Evolutionary conservation across 2,329 filamentous ascomycete species (phyloP).

Genomic region (Leptographium procerum): DNA sequence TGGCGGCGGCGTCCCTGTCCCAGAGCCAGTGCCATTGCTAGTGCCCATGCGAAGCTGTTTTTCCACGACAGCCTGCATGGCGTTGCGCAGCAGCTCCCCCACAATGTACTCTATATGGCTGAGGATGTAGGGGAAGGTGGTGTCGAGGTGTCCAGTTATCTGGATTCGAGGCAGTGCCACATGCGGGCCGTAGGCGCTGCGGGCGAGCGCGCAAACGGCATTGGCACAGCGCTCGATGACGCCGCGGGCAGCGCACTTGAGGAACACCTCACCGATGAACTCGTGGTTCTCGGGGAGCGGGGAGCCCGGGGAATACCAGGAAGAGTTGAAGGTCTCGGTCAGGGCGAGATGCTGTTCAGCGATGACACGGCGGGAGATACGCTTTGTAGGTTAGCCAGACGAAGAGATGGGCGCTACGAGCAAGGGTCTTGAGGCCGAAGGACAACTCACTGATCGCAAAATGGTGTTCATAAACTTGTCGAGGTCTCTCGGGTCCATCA

Average conservation of each 20-base stretch:
- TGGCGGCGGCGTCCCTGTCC: conserved; percentile 47
- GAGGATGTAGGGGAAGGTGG: conserved; percentile 91
- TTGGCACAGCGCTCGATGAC: conserved; percentile 75
- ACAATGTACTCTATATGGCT: conserved; percentile 96
- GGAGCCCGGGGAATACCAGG: conserved; percentile 77
- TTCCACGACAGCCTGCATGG: conserved; percentile 84
- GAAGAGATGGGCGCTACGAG: background rate
- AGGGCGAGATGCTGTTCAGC: conserved; percentile 94
- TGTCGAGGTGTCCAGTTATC: conserved; percentile 73
- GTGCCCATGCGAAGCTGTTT: conserved; percentile 35
- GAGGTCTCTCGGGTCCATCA: conserved; percentile 70
- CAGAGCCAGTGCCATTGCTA: background rate
- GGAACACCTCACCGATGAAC: conserved; percentile 90
- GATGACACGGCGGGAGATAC: conserved; percentile 91
- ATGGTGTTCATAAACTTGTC: conserved; percentile 95
- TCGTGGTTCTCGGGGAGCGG: conserved; percentile 57
- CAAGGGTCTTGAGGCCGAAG: background rate
- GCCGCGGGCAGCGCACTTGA: conserved; percentile 83
- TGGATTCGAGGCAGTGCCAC: conserved; percentile 68
- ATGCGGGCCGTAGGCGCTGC: conserved; percentile 60
- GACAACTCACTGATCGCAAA: conserved; percentile 62
- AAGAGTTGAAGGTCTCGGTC: conserved; percentile 84
- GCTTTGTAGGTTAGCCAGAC: conserved; percentile 34
- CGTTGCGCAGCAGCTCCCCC: conserved; percentile 88
- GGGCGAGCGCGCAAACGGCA: conserved; percentile 63